phyloP scores from a whole-genome alignment of 768 basidiomycete genomes.

The Suillus subaureus region DNA sequence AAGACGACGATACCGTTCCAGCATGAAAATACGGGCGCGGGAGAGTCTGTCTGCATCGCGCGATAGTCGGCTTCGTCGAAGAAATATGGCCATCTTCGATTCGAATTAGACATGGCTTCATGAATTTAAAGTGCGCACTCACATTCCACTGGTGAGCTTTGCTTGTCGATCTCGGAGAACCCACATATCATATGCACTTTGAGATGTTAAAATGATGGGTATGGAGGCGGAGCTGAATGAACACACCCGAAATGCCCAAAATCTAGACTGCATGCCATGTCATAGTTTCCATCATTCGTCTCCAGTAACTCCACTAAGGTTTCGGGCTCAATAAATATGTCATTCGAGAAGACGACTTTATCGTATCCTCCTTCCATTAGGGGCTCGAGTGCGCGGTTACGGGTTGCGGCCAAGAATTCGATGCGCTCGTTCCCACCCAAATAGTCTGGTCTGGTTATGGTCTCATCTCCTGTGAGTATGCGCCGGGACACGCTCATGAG shows the following conservation, averaged over 20 bases:
- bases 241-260: constrained; percentile 35
- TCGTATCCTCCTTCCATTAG: constrained; percentile 41
- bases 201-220: too few relatives aligned
- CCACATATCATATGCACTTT: constrained; percentile 41
- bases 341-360: constrained; percentile 45
- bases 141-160: constrained; percentile 20
- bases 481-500: constrained; percentile 28
- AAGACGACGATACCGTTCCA: constrained; percentile 50
- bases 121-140: neutral
- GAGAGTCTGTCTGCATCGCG: constrained; percentile 39
- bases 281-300: constrained; percentile 41
- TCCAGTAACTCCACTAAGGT: constrained; percentile 41
- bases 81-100: constrained; percentile 42
- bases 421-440: constrained; percentile 31
- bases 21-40: constrained; percentile 46
- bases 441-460: constrained; percentile 23
- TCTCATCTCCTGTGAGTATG: constrained; percentile 31
- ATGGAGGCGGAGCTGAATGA: too few relatives aligned
- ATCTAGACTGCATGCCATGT: constrained; percentile 48
- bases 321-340: constrained; percentile 44
- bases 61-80: constrained; percentile 38
- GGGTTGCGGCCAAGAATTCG: constrained; percentile 39
- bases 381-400: constrained; percentile 46
- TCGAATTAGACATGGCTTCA: neutral
- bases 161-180: constrained; percentile 39